Conservation (phyloP, 2,329 filamentous ascomycete species). For the Fusarium pilosicola region DNA sequence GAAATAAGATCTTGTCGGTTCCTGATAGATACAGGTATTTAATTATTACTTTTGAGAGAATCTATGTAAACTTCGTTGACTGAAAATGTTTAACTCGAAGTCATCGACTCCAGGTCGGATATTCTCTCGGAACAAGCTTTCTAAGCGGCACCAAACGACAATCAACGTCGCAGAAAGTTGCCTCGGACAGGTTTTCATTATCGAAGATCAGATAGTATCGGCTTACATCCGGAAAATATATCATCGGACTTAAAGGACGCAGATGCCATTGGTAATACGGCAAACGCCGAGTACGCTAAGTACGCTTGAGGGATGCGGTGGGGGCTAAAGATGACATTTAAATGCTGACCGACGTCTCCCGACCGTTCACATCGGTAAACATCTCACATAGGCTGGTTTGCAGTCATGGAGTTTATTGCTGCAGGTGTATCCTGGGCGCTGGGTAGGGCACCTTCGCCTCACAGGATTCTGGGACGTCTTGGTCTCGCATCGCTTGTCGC, state of each 20-base stretch:
- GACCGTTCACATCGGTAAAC: not conserved
- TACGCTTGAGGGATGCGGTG: not conserved
- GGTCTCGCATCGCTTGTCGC: conserved; percentile 6
- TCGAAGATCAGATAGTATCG: not conserved
- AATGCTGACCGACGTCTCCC: not conserved
- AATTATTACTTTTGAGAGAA: too few relatives aligned
- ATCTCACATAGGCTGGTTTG: fast-evolving
- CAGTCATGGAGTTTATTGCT: conserved; percentile 19
- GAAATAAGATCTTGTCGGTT: fast-evolving
- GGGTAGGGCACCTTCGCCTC: not conserved
- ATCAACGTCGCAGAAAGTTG: not conserved
- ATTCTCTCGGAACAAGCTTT: too few relatives aligned
- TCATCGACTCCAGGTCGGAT: too few relatives aligned
- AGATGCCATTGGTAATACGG: not conserved
- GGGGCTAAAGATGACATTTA: not conserved
- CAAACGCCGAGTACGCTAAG: not conserved
- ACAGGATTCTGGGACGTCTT: conserved; percentile 6
- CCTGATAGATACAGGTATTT: too few relatives aligned
- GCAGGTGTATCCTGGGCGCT: conserved; percentile 23
- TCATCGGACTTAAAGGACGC: not conserved
- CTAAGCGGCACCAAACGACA: not conserved
- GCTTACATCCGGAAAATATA: not conserved
- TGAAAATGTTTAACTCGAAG: too few relatives aligned
- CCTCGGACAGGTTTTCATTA: not conserved
- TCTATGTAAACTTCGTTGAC: too few relatives aligned